Evolutionary conservation across 2,329 filamentous ascomycete species (phyloP), one percentile per base, ranked within the genome.

Genomic region (Aspergillus nomiae): DNA sequence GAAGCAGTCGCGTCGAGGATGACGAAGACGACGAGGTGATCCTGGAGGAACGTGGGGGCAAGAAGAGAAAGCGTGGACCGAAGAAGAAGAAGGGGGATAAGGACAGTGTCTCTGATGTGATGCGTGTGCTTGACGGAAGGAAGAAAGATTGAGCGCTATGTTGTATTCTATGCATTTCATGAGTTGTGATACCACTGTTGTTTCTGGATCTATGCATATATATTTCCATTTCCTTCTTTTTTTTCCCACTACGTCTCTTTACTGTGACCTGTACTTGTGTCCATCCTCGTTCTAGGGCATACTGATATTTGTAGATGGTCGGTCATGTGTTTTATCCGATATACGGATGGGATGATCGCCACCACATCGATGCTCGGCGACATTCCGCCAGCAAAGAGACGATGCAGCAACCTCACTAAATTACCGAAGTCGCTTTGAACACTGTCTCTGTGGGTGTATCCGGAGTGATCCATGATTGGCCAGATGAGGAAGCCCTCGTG

Each of bases 1-100:
- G 95, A 38, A 92, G 89, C 24, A 95, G 90, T 73, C 86, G 94
- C 32, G 90, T 92, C 71, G 93, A 92, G 59, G 93, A 94, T 56
- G 94, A 94, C 63, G 94, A 96, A 67, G 86, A 90, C 67, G 91
- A 93, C 46, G 74, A 79, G 77, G 94, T 60, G 88, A 87, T 45
- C 81, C 87, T 71, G 92, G 73, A 73, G 30, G 41, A 51, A 24
- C 61, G 63, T 32, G 72, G 73, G 34, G 71, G 70, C 8, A 80
- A 75, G 64, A 81, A 80, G 71, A 77, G 81, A 65, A 84, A 84
- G 79, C 86, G 90, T 64, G 80, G 81, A n/a, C 78, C 80, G 14
- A 83, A 82, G 76, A 82, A 83, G 76, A 81, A 77, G 69, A 83
- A 84, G 74, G 79, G 82, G 55, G 80, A 85, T 71, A 82, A 81